phyloP scores from a whole-genome alignment of 352 stramenopile species.

The Globisporangium irregulare region DNA sequence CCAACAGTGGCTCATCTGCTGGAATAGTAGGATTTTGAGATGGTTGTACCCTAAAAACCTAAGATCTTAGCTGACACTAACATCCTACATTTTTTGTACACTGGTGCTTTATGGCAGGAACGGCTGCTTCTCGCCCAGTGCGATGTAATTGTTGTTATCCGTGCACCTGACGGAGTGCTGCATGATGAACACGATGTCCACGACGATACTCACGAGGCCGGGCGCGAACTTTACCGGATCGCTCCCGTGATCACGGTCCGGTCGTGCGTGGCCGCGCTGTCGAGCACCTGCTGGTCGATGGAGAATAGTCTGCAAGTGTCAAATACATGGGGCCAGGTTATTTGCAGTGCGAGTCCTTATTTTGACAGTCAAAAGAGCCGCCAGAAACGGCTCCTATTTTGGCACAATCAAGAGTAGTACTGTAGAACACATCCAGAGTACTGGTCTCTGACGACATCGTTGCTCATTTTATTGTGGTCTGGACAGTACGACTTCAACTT shows the following conservation, averaged over 20 bases:
- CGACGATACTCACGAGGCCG: conserved; percentile 93
- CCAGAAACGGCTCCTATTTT: neutral
- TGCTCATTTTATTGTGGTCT: neutral
- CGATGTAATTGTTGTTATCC: conserved; percentile 14
- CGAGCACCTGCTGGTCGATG: conserved; percentile 91
- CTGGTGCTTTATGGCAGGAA: neutral
- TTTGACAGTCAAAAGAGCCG: too few species aligned
- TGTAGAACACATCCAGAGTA: neutral
- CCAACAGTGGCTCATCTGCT: too few species aligned
- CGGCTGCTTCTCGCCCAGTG: conserved; percentile 2
- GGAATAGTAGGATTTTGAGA: too few species aligned
- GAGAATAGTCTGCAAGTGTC: conserved; percentile 61
- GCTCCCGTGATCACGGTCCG: conserved; percentile 92
- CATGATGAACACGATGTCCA: conserved; percentile 96
- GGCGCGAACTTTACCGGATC: conserved; percentile 96
- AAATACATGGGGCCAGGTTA: too few species aligned
- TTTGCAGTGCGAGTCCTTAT: too few species aligned
- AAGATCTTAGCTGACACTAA: too few species aligned
- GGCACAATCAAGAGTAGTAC: neutral
- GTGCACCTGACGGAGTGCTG: conserved; percentile 95
- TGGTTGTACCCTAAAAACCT: too few species aligned
- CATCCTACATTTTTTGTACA: too few species aligned
- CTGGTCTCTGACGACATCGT: neutral
- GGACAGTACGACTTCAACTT: conserved; percentile 9
- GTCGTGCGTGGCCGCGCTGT: conserved; percentile 88